These are phyloP conservation scores for Talinum fruticosum DNA, from an alignment of 148 eudicot genomes.

Conservation along the genomic window DNA sequence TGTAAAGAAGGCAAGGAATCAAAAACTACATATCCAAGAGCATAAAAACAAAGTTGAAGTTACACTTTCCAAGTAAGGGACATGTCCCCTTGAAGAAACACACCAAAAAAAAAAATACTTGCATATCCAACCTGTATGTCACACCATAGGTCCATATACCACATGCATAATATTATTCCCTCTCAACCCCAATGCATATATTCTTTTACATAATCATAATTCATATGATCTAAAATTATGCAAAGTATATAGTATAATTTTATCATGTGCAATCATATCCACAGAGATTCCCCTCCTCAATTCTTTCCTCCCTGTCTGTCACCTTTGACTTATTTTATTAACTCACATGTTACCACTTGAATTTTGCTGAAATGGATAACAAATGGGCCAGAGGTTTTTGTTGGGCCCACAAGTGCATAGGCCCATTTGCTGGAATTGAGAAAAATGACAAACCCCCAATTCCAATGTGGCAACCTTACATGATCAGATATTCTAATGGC, in stretches of 20 bases:
- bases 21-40: neutral
- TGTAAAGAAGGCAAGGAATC: neutral
- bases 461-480: conserved; percentile 8
- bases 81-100: conserved; percentile 12
- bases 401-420: conserved; percentile 27
- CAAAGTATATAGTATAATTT: neutral
- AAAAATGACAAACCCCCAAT: conserved; percentile 5
- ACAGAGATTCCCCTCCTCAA: conserved; percentile 19
- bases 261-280: conserved; percentile 37
- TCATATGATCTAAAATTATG: neutral
- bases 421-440: conserved; percentile 18
- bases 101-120: neutral
- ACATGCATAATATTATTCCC: neutral
- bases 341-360: neutral
- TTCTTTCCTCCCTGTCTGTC: conserved; percentile 13
- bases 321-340: conserved; percentile 21
- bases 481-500: conserved; percentile 30
- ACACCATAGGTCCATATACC: neutral
- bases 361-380: conserved; percentile 24
- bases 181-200: neutral
- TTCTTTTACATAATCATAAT: neutral
- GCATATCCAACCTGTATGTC: conserved; percentile 7
- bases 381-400: conserved; percentile 11
- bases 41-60: neutral
- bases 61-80: conserved; percentile 14